These are phyloP conservation scores for Microbotryomycetes sp. DNA, from an alignment of 1,284 basidiomycete species.

Conservation along the genomic window DNA sequence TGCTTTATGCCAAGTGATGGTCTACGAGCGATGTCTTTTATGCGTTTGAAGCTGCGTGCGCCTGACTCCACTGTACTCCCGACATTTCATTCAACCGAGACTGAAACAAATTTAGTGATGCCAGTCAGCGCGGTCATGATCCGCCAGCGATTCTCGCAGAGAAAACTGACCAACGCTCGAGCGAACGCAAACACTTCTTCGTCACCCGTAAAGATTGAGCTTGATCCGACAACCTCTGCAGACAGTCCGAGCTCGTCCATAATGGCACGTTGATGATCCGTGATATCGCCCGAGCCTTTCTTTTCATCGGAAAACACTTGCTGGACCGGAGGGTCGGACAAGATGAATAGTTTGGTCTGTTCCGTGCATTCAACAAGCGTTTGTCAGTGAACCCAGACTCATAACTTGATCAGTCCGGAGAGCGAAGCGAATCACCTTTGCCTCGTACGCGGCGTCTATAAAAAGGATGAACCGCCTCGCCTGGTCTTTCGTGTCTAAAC, in stretches of 20 bases:
- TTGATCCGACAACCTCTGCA: conserved; percentile 61
- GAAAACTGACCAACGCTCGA: conserved; percentile 49
- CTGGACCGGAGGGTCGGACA: conserved; percentile 81
- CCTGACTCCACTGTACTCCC: neutral
- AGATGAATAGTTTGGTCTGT: conserved; percentile 81
- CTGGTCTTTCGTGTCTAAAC: conserved; percentile 76
- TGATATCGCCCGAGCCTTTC: conserved; percentile 46
- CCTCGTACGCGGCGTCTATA: conserved; percentile 87
- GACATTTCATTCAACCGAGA: neutral
- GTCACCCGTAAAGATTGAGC: conserved; percentile 83
- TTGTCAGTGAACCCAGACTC: neutral
- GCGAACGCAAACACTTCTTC: conserved; percentile 94
- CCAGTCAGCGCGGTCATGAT: neutral
- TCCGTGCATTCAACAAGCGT: neutral
- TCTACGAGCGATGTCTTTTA: too few species aligned
- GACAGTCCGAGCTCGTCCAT: conserved; percentile 78
- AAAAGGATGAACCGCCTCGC: conserved; percentile 93
- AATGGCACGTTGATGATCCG: conserved; percentile 70
- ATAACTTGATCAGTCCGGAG: too few species aligned
- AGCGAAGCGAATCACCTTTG: conserved; percentile 50
- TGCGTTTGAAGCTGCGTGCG: too few species aligned
- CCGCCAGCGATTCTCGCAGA: too few species aligned
- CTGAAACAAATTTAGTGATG: neutral
- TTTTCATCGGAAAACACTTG: conserved; percentile 72
- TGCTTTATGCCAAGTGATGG: too few species aligned